Evolutionary conservation across 352 stramenopile species (phyloP), one percentile per base, ranked within the genome.

Genomic region (Phytophthora syringae): DNA sequence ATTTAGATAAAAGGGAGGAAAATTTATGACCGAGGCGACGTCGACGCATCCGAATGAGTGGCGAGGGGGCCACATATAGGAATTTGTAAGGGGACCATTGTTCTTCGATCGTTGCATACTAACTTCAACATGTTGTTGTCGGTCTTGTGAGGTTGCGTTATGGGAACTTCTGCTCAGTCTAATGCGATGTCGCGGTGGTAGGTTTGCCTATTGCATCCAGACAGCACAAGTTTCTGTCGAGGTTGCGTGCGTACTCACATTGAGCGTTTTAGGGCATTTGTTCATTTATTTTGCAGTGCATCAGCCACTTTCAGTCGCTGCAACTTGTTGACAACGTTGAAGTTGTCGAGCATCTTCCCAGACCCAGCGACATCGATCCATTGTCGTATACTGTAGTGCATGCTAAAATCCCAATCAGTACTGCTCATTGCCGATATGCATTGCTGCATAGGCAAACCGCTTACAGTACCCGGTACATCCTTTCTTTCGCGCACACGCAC

Each of bases 41-140:
- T 70, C 62, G 42, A 71, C 57, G n/a, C n/a, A n/a, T n/a, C n/a
- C 24, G 32, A 70, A 73, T 66, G 66, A 74, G 43, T 74, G 66
- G 66, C 21, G 48, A 28, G 47, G 40, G 36, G 47, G 37, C 30
- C 34, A 58, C 55, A 34, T 70, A 60, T 73, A 36, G 25, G 11
- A 60, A 34, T 65, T 73, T 70, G 65, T 73, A 73, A 70, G 51
- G 20, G 32, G 45, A 53, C 18, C 57, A 53, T 40, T 57, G 39
- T 70, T 69, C 60, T 63, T 39, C 20, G n/a, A 25, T 28, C 47
- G 13, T 52, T 63, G 13, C 32, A 60, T 51, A 54, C 44, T 40
- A 64, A 68, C 57, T 63, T 67, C 63, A 67, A 70, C 39, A 70
- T 66, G 39, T 55, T 22, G 37, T 44, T 50, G 20, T 15, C 15